Evolutionary conservation across 176 grass and related monocot species (phyloP).

Genomic region (Aegilops sharonensis): DNA sequence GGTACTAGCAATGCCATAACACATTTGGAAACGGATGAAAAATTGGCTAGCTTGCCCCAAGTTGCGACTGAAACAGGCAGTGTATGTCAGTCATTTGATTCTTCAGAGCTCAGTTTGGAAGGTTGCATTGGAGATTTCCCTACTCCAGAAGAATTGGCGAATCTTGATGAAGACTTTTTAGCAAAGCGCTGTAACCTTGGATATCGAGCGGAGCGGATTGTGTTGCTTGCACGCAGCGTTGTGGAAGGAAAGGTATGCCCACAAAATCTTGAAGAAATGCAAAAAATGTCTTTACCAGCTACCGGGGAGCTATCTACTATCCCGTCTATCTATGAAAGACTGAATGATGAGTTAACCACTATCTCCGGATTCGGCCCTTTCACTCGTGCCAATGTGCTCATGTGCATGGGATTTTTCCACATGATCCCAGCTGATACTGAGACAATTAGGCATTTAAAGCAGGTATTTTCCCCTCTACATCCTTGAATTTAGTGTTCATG

Average conservation of each 20-base stretch:
- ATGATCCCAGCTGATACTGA: conserved; percentile 67
- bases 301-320: conserved; percentile 31
- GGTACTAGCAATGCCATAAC: neutral
- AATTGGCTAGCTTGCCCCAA: neutral
- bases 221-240: conserved; percentile 58
- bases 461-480: conserved; percentile 7
- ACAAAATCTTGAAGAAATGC: conserved; percentile 52
- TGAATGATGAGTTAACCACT: conserved; percentile 45
- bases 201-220: conserved; percentile 62
- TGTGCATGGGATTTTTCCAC: conserved; percentile 86
- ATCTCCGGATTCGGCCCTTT: conserved; percentile 78
- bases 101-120: conserved; percentile 21
- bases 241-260: conserved; percentile 47
- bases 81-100: neutral
- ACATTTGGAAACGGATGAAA: conserved; percentile 7
- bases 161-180: conserved; percentile 45
- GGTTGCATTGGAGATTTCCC: conserved; percentile 59
- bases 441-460: conserved; percentile 77
- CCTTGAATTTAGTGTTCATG: neutral
- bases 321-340: conserved; percentile 28
- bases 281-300: conserved; percentile 19
- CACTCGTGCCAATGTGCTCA: conserved; percentile 72
- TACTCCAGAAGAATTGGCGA: conserved; percentile 55
- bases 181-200: conserved; percentile 59
- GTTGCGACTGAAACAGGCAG: conserved; percentile 23